These are phyloP conservation scores for Leptodermis oblonga DNA, from an alignment of 257 asterid genomes.

Conservation along the genomic window DNA sequence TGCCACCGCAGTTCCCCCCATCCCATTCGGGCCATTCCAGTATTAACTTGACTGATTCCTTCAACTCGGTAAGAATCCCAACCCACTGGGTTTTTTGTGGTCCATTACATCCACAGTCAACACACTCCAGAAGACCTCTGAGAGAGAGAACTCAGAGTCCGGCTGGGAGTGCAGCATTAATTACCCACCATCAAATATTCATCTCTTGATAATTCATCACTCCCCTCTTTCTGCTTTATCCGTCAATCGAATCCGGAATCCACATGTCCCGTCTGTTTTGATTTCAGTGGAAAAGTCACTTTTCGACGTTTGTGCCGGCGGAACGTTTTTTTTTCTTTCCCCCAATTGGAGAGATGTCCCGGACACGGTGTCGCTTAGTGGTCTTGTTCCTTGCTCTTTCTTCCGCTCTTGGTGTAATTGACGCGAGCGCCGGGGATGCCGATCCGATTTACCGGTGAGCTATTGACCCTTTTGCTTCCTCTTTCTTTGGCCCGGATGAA, in stretches of 20 bases:
- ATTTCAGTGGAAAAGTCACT: constrained; percentile 14
- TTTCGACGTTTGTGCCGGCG: background rate
- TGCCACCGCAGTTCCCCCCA: background rate
- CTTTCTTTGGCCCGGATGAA: background rate
- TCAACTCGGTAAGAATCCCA: background rate
- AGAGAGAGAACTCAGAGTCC: background rate
- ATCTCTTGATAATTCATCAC: background rate
- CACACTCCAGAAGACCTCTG: background rate
- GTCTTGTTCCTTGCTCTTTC: constrained; percentile 40
- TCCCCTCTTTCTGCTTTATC: background rate
- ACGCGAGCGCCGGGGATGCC: constrained; percentile 67
- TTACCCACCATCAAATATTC: constrained; percentile 1
- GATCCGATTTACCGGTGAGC: constrained; percentile 72
- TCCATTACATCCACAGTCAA: background rate
- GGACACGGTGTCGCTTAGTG: constrained; percentile 32
- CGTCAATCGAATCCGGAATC: constrained; percentile 15
- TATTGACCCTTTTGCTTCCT: background rate
- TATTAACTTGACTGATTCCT: background rate
- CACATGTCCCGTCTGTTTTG: constrained; percentile 14
- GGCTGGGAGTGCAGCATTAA: background rate
- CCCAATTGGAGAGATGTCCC: constrained; percentile 36
- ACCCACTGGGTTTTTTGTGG: background rate
- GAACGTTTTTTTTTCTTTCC: background rate
- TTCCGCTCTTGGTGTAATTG: constrained; percentile 32
- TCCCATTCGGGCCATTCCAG: background rate